phyloP scores from a whole-genome alignment of 78 protist species.

The Dictyostelium firmibasis region DNA sequence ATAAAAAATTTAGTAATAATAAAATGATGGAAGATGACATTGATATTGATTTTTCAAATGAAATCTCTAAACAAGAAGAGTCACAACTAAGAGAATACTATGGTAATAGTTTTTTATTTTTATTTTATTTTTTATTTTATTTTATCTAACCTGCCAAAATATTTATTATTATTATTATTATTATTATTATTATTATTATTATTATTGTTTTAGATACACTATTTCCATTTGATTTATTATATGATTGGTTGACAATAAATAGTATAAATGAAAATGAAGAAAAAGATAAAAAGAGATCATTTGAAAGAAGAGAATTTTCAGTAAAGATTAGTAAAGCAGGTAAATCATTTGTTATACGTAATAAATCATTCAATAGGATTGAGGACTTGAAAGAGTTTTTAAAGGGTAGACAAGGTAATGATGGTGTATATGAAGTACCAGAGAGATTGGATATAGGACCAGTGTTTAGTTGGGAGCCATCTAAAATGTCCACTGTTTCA shows the following conservation, averaged over 20 bases:
- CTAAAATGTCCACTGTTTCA: not conserved
- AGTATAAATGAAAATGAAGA: not conserved
- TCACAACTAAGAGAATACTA: not conserved
- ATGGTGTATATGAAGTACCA: not conserved
- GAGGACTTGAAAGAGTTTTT: not conserved
- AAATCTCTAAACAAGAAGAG: not conserved
- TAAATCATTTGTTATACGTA: not conserved
- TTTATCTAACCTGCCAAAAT: too few relatives aligned
- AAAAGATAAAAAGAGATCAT: not conserved
- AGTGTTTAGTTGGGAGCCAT: slow-evolving; percentile 25
- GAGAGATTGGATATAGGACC: slow-evolving; percentile 68
- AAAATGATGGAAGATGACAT: not conserved
- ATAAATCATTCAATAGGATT: slow-evolving; percentile 15
- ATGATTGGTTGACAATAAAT: slow-evolving; percentile 59
- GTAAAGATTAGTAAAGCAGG: not conserved
- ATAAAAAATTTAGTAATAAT: not conserved
- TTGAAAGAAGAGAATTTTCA: slow-evolving; percentile 60
- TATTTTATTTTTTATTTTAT: not conserved
- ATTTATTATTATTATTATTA: not conserved
- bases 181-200: not conserved
- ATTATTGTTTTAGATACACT: not conserved
- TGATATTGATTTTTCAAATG: not conserved
- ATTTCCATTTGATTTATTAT: slow-evolving; percentile 47
- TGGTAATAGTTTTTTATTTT: not conserved
- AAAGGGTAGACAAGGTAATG: not conserved